Conservation (phyloP, 495 filamentous ascomycete species). For the Haplographium delicatum region DNA sequence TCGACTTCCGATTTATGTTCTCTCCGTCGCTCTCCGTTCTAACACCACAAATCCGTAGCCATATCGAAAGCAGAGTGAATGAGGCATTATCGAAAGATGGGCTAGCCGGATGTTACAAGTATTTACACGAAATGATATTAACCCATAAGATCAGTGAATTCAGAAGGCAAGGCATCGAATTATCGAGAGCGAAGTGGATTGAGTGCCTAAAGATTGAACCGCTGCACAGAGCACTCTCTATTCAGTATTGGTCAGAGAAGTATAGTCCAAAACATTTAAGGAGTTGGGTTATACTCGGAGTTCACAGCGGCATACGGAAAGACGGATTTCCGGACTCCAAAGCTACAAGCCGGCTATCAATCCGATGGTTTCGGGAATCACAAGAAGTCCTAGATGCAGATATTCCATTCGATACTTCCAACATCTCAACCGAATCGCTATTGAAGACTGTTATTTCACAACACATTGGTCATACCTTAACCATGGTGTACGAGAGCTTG, state of each 20-base stretch:
- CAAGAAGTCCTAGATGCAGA: conserved; percentile 61
- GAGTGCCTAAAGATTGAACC: conserved; percentile 68
- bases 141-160: conserved; percentile 84
- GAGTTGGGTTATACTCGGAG: conserved; percentile 87
- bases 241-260: conserved; percentile 83
- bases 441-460: conserved; percentile 68
- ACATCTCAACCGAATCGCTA: conserved; percentile 66
- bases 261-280: conserved; percentile 51
- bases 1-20: conserved; percentile 85
- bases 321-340: conserved; percentile 30
- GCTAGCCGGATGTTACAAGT: conserved; percentile 71
- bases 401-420: conserved; percentile 58
- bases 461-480: conserved; percentile 65
- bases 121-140: conserved; percentile 76
- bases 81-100: conserved; percentile 57
- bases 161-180: conserved; percentile 64
- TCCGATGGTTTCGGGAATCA: conserved; percentile 83
- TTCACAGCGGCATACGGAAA: conserved; percentile 54
- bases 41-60: conserved; percentile 50
- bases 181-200: conserved; percentile 66
- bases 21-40: conserved; percentile 57
- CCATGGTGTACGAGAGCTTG: conserved; percentile 53
- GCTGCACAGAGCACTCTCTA: conserved; percentile 68
- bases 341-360: conserved; percentile 44
- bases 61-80: conserved; percentile 69